phyloP scores from a whole-genome alignment of 148 eudicot species.

The Suaeda aralocaspica region DNA sequence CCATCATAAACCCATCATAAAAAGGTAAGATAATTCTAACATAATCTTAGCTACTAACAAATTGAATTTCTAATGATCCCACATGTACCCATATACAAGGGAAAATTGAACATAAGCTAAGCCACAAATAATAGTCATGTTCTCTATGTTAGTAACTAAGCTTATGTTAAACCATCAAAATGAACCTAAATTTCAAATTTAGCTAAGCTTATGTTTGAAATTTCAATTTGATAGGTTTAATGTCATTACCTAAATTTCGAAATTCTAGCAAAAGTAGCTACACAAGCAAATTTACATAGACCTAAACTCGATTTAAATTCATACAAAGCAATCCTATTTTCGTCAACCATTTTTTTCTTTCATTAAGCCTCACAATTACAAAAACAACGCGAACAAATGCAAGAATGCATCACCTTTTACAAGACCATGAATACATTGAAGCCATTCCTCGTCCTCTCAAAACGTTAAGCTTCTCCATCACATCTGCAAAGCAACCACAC shows the following conservation, averaged over 20 bases:
- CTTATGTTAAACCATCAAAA: no score
- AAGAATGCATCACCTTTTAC: slow-evolving; percentile 69
- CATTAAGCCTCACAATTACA: not conserved
- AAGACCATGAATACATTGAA: slow-evolving; percentile 90
- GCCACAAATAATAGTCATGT: no score
- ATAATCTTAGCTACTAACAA: no score
- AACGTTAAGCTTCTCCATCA: slow-evolving; percentile 71
- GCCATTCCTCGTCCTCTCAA: slow-evolving; percentile 94
- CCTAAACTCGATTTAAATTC: not conserved
- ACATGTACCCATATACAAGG: no score
- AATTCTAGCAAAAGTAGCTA: not conserved
- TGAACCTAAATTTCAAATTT: no score
- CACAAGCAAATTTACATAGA: not conserved
- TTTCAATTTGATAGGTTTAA: no score
- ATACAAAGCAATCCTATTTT: not conserved
- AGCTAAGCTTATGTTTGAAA: no score
- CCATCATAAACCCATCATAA: no score
- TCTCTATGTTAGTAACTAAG: no score
- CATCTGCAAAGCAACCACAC: slow-evolving; percentile 47
- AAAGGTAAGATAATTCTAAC: no score
- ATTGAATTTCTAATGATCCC: no score
- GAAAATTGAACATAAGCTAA: no score
- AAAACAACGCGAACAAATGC: not conserved
- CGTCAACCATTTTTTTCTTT: not conserved
- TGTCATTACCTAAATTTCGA: not conserved